Evolutionary conservation across 1,139 yeast species (phyloP).

Genomic region (Zhuliangozyma blackwelliae): DNA sequence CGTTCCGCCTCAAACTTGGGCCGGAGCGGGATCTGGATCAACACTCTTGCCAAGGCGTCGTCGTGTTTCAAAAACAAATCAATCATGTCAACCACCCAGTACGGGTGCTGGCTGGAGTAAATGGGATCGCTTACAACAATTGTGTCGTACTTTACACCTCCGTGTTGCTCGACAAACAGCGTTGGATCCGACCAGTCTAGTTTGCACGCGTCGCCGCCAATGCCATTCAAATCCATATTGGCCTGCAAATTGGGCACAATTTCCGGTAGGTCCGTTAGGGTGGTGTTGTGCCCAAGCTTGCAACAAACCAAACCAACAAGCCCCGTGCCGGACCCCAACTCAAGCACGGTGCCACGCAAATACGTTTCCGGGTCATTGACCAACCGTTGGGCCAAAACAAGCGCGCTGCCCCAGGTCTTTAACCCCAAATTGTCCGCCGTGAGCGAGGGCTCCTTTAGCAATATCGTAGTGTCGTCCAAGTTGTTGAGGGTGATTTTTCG

Average conservation of each 20-base stretch:
- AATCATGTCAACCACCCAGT: constrained; percentile 61
- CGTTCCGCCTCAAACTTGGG: constrained; percentile 64
- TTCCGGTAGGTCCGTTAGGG: constrained; percentile 74
- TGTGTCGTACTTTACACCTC: constrained; percentile 40
- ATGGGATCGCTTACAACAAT: constrained; percentile 83
- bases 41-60: constrained; percentile 25
- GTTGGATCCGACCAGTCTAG: constrained; percentile 76
- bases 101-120: constrained; percentile 79
- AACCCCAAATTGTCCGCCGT: constrained; percentile 85
- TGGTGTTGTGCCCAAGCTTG: constrained; percentile 45
- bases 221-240: constrained; percentile 52
- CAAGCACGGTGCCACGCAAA: constrained; percentile 51
- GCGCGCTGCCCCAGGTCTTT: constrained; percentile 94
- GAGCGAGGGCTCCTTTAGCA: constrained; percentile 74
- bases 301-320: constrained; percentile 72
- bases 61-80: constrained; percentile 33
- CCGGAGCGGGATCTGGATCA: constrained; percentile 75
- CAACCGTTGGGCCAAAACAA: constrained; percentile 60
- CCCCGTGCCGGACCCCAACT: constrained; percentile 94
- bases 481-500: constrained; percentile 42
- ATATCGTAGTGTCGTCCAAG: constrained; percentile 26
- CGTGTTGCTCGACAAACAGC: constrained; percentile 24
- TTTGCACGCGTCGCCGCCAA: constrained; percentile 38
- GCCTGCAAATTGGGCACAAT: constrained; percentile 63
- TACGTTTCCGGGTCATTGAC: constrained; percentile 11